Conservation (phyloP, 805 yeast species). For the Saccharomycopsis vini region DNA sequence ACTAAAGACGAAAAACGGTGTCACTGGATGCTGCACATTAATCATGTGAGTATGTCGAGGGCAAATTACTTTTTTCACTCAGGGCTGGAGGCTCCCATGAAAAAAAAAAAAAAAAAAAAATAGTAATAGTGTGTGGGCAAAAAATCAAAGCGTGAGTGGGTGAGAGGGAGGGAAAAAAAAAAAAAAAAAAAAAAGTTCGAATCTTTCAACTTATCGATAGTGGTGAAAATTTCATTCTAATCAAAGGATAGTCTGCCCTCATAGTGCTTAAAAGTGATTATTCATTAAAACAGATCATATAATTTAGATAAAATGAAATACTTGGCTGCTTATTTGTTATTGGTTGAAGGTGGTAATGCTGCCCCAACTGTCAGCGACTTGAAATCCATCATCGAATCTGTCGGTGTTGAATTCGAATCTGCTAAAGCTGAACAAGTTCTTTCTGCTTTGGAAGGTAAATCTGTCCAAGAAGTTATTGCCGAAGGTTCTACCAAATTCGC, state of each 20-base stretch:
- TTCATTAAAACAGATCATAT: conserved; percentile 39
- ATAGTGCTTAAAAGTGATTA: conserved; percentile 69
- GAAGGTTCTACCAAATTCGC: conserved; percentile 96
- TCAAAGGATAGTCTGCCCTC: conserved; percentile 79
- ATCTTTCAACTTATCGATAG: no score
- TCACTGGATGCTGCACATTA: no score
- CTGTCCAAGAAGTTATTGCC: conserved; percentile 80
- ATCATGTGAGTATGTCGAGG: no score
- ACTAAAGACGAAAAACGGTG: no score
- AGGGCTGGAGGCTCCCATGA: no score
- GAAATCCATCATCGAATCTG: conserved; percentile 81
- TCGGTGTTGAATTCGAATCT: conserved; percentile 93
- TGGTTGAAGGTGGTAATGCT: conserved; percentile 94
- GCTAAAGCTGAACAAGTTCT: conserved; percentile 74
- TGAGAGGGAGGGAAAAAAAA: no score
- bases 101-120: no score
- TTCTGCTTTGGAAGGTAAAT: conserved; percentile 87
- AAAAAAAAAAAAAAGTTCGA: no score
- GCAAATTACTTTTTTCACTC: no score
- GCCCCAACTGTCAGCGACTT: conserved; percentile 91
- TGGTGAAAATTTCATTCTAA: no score
- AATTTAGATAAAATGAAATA: conserved; percentile 87
- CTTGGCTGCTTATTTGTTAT: conserved; percentile 98
- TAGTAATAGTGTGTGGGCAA: no score
- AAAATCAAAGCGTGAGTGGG: no score